Conservation (phyloP, 1,139 yeast genomes). For the Kazachstania sp. region DNA sequence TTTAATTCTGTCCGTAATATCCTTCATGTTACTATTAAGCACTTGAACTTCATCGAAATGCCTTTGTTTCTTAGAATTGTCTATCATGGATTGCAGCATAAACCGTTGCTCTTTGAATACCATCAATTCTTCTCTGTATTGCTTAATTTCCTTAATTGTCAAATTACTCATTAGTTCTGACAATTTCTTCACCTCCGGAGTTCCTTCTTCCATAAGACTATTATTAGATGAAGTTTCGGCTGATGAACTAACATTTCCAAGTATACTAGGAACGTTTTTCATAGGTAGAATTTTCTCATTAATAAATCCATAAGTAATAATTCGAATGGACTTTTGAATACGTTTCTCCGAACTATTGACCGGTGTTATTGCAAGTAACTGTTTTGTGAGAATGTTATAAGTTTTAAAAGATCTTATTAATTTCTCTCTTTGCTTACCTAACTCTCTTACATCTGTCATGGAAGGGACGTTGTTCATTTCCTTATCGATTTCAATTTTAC, state of each 20-base stretch:
- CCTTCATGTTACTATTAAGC: constrained; percentile 50
- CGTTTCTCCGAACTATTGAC: constrained; percentile 34
- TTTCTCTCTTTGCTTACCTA: constrained; percentile 35
- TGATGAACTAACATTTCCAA: constrained; percentile 24
- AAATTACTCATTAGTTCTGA: constrained; percentile 18
- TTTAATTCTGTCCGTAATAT: constrained; percentile 46
- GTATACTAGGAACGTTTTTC: constrained; percentile 39
- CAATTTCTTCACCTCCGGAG: constrained; percentile 14
- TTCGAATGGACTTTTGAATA: constrained; percentile 40
- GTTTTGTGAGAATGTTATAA: constrained; percentile 39
- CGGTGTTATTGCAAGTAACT: constrained; percentile 31
- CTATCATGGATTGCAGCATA: constrained; percentile 55
- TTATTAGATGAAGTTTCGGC: constrained; percentile 9
- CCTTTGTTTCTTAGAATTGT: constrained; percentile 54
- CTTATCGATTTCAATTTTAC: constrained; percentile 25
- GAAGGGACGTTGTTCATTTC: constrained; percentile 25
- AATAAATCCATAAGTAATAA: constrained; percentile 41
- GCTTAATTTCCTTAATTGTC: constrained; percentile 41
- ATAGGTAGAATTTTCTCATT: constrained; percentile 50
- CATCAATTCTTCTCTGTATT: constrained; percentile 66
- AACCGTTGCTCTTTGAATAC: constrained; percentile 79
- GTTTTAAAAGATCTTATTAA: constrained; percentile 39
- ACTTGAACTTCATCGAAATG: constrained; percentile 70
- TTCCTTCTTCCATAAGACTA: constrained; percentile 3
- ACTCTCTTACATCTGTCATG: constrained; percentile 30